Base-by-base conservation (phyloP, 139 green algal genomes). In the Pleodorina starrii region DNA sequence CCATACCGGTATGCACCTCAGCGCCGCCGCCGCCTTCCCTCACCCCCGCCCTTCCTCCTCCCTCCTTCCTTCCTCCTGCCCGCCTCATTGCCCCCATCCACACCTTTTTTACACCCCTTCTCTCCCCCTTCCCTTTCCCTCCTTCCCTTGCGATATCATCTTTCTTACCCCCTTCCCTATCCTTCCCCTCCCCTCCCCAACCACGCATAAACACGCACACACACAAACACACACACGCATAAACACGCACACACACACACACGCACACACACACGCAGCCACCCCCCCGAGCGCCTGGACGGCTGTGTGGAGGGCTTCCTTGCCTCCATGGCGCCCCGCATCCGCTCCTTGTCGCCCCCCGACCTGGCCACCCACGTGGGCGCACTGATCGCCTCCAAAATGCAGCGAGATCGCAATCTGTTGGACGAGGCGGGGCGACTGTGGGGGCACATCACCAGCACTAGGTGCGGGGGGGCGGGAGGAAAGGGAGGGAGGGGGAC, bases 241-340 rank as follows among this genome's bases (percentile, higher is more conserved):
- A n/a, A n/a, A n/a, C n/a, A n/a, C n/a, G n/a, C n/a, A n/a, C n/a
- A n/a, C n/a, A n/a, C n/a, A n/a, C n/a, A n/a, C n/a, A n/a, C n/a
- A n/a, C n/a, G n/a, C n/a, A n/a, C n/a, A n/a, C n/a, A n/a, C n/a
- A n/a, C n/a, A n/a, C 81, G 29, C 60, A 87, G 63, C 27, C 32
- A 87, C 63, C 81, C 60, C 29, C 81, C 81, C 43, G 79, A 87
- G 60, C 10, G 43, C 79, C 63, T 99, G 50, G 93, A 98, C 44
- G 79, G 68, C 25, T 90, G 97, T 44, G 90, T 99, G 12, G 97
- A 99, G 27, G 89, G 86, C 0, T 99, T 99, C 86, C 86, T 99
- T 51, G 44, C 36, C 1, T 73, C 48, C 50, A 97, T 96, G 78
- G 77, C 51, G 0, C 42, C 73, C 83, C 83, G 83, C 83, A 10